Evolutionary conservation across 1,139 yeast genomes (phyloP), one percentile per base, ranked within the genome.

Genomic region (Magnusiomyces fungicola): DNA sequence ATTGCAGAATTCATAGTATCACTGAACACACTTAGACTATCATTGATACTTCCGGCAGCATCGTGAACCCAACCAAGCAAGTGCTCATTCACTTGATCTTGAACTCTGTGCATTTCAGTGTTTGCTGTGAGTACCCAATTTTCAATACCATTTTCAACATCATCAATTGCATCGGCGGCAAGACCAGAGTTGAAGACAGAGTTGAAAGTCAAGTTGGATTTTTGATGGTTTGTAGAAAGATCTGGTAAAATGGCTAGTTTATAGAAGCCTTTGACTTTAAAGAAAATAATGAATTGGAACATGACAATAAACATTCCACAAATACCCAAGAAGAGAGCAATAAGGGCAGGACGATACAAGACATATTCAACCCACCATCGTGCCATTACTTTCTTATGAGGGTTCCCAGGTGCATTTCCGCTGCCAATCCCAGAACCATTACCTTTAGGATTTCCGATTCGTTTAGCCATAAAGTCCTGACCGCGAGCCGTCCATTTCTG

Each of bases 61-160:
- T 71, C 70, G 49, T 71, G 71, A 0, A 86, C 73, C 77, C 84
- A 77, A 0, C 88, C 87, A 54, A 90, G 79, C 19, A 88, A 56
- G 40, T 82, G 78, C 4, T 72, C 66, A 63, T 90, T 90, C 36
- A 89, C 65, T 3, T 63, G 62, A 0, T 55, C 47, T 61, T 86
- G 78, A 9, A 75, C 70, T 1, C 58, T 52, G 10, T 58, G 54
- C 12, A 83, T 65, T 49, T 74, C 75, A 1, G 49, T 50, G 57
- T 83, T 83, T 0, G 85, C 76, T 22, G 71, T 66, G 39, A 65
- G 62, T 0, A 76, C 66, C 90, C 90, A 83, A 2, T 56, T 53
- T 0, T 50, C 44, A 9, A 66, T 51, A 5, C 57, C 61, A 12
- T 43, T 24, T 10, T 57, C 46, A 6, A 66, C 50, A 0, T 50